A percentile compares a stretch with the other conserved stretches of the same genome.
Evolutionary conservation across 352 stramenopile genomes (phyloP).

Genomic region (Blastocystis sp.): DNA sequence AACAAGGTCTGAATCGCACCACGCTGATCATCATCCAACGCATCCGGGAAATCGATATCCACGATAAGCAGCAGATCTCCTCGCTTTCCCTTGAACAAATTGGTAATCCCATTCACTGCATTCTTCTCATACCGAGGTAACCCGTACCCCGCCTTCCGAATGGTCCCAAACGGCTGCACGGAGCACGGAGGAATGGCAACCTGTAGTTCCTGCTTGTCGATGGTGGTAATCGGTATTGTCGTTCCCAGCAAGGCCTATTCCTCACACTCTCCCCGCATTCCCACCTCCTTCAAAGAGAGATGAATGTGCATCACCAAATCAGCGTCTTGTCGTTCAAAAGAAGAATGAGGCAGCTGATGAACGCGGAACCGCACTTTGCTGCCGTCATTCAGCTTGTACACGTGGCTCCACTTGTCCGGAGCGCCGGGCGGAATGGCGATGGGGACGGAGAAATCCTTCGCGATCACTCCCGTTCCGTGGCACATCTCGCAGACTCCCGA

Average conservation of each 20-base stretch:
- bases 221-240: background rate
- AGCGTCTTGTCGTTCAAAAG: constrained; percentile 21
- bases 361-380: constrained; percentile 20
- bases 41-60: constrained; percentile 33
- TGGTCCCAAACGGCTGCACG: constrained; percentile 19
- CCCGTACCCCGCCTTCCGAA: constrained; percentile 1
- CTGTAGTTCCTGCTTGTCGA: background rate
- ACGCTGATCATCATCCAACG: background rate
- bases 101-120: background rate
- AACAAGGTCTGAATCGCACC: constrained; percentile 12
- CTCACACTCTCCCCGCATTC: background rate
- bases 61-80: constrained; percentile 45
- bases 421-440: constrained; percentile 17
- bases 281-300: constrained; percentile 46
- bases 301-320: constrained; percentile 32
- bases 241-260: constrained; percentile 45
- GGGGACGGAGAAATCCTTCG: background rate
- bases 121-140: background rate
- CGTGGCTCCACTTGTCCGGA: constrained; percentile 1
- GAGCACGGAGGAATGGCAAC: background rate
- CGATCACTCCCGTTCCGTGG: constrained; percentile 16
- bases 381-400: constrained; percentile 19
- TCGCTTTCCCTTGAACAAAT: background rate
- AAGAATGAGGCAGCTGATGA: background rate
- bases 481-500: constrained; percentile 11